phyloP scores from a whole-genome alignment of 2,329 filamentous ascomycete genomes.

The Colletotrichum higginsianum region DNA sequence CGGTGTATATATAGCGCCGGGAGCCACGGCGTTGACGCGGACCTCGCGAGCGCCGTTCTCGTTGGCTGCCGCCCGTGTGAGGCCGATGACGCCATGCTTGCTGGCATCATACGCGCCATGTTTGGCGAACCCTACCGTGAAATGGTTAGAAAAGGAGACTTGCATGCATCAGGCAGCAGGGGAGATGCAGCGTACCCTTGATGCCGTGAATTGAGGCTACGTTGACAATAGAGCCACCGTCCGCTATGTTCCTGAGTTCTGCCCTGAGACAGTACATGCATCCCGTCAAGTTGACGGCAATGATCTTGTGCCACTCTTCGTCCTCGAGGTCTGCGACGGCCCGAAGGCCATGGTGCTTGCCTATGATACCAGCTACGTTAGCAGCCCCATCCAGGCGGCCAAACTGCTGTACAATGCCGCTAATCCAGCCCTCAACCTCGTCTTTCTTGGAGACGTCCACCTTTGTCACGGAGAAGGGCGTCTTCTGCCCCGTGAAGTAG shows the following conservation, averaged over 20 bases:
- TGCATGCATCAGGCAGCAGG: not conserved
- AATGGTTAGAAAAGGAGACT: conserved; percentile 21
- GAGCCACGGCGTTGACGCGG: conserved; percentile 62
- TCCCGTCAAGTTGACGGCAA: conserved; percentile 65
- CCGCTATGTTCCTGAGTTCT: conserved; percentile 59
- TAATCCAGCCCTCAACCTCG: conserved; percentile 67
- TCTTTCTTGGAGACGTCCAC: conserved; percentile 64
- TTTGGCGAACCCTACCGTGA: conserved; percentile 49
- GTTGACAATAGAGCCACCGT: conserved; percentile 72
- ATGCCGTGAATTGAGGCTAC: conserved; percentile 67
- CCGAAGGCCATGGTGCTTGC: conserved; percentile 57
- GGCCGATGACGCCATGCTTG: conserved; percentile 56
- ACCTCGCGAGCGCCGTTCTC: conserved; percentile 61
- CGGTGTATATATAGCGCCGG: conserved; percentile 64
- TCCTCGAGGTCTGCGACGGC: conserved; percentile 60
- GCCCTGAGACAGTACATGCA: conserved; percentile 66
- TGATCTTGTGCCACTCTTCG: conserved; percentile 64
- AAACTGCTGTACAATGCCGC: conserved; percentile 60
- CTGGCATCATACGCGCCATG: conserved; percentile 57
- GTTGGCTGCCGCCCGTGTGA: conserved; percentile 55
- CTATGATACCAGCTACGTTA: conserved; percentile 69
- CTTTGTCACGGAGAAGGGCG: conserved; percentile 47
- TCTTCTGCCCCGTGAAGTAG: conserved; percentile 48
- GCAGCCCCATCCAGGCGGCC: conserved; percentile 69
- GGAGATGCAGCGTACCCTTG: conserved; percentile 46